Evolutionary conservation across 495 filamentous ascomycete genomes (phyloP), one percentile per base, ranked within the genome.

Genomic region (Penicillium crystallinum): DNA sequence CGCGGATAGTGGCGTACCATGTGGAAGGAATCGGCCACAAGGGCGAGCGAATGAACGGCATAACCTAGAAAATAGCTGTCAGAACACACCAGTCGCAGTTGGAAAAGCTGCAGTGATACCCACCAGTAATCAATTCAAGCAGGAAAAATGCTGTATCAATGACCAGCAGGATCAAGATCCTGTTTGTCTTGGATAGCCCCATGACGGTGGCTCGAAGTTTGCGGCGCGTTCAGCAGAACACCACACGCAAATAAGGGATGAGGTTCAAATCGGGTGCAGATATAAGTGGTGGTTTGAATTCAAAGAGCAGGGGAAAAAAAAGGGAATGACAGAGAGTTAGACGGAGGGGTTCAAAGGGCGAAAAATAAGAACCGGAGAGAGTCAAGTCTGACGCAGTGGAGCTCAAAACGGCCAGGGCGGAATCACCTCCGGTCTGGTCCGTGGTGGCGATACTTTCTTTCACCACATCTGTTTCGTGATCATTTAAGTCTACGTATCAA

Each of bases 21-120:
- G 63, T 98, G 93, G 73, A 97, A 98, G 49, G 93, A 89, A 74
- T 98, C 93, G 33, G 93, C 93, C 62, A 95, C 88, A 49, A 98
- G 79, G 15, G 93, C 93, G 54, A 98, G 81, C 23, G 93, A 97
- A 59, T 89, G 85, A 47, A 95, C 90, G 36, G 81, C 69, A 70
- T 93, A 89, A 47, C 93, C 81, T 85, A 47, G 23, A 4, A 42
- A 31, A 37, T 29, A 39, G 14, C 4, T 21, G 54, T 70, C 37
- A 70, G 57, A 36, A 18, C 40, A 18, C 14, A 43, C 22, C 6
- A 19, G 19, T 23, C 23, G 22, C 27, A 12, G 18, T 35, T 1
- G 31, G 10, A 1, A n/a, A 21, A 10, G 6, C 10, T n/a, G 5
- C 2, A 30, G 12, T 21, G 9, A 39, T 37, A 19, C 79, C 9